These are phyloP conservation scores for Juglanconis juglandina DNA, from an alignment of 2,329 filamentous ascomycete genomes.

Conservation along the genomic window DNA sequence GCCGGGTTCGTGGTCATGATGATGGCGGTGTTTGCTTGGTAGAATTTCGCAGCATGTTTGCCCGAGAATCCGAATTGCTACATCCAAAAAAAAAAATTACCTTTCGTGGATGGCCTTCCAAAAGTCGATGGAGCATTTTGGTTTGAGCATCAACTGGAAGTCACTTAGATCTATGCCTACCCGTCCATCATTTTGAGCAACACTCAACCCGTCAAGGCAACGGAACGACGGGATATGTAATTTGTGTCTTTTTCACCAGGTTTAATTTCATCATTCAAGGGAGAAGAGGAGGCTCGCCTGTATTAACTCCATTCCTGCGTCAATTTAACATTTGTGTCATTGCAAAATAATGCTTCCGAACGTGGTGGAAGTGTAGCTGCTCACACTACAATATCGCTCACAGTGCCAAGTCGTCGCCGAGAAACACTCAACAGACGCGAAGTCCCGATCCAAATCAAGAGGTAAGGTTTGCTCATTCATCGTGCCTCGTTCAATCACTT, in stretches of 20 bases:
- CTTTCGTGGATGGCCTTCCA: not conserved
- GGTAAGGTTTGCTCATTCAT: no score
- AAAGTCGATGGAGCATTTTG: not conserved
- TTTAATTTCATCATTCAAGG: not conserved
- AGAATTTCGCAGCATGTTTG: not conserved
- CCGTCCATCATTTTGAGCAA: not conserved
- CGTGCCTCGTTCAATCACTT: no score
- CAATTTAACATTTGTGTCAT: not conserved
- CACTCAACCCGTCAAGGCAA: not conserved
- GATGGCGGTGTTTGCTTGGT: constrained; percentile 1
- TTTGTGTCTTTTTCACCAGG: not conserved
- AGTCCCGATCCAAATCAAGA: no score
- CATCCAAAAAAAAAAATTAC: not conserved
- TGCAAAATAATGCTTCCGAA: not conserved
- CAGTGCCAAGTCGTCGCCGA: no score
- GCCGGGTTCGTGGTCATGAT: not conserved
- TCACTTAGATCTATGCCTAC: constrained; percentile 3
- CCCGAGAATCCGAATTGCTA: not conserved
- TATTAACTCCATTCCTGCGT: not conserved
- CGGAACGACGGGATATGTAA: not conserved
- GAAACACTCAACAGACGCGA: no score
- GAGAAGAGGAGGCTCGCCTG: not conserved
- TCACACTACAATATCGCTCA: no score
- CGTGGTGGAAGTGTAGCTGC: no score
- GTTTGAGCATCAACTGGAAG: not conserved